Evolutionary conservation across 192 early-diverging fungal species (phyloP).

Genomic region (Endogone sp.): DNA sequence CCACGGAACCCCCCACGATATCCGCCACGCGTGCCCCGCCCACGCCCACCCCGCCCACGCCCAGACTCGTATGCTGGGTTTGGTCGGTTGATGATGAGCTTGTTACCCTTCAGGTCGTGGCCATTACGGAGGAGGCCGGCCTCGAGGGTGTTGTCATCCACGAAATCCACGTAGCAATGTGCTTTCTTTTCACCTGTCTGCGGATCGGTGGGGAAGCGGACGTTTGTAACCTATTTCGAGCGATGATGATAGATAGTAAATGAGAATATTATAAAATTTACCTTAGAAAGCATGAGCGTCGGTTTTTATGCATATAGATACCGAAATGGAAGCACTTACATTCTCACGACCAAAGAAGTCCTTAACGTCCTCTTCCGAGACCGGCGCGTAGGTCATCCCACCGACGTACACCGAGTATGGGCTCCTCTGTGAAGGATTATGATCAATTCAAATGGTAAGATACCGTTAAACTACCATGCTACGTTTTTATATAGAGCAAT

Average conservation of each 20-base stretch:
- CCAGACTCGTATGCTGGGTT: constrained; percentile 12
- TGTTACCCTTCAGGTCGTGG: constrained; percentile 19
- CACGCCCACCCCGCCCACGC: constrained; percentile 13
- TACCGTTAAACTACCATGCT: too few species aligned
- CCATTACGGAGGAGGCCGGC: constrained; percentile 24
- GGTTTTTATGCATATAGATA: too few species aligned
- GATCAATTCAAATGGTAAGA: too few species aligned
- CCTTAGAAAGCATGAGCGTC: constrained; percentile 2
- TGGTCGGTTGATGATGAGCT: constrained; percentile 28
- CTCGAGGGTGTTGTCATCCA: constrained; percentile 18
- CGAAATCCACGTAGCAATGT: constrained; percentile 36
- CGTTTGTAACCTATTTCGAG: constrained; percentile 21
- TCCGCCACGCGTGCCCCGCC: constrained; percentile 7
- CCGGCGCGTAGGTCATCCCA: constrained; percentile 17
- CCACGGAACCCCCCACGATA: neutral
- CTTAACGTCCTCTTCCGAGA: constrained; percentile 31
- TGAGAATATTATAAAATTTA: neutral
- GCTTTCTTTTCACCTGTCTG: constrained; percentile 23
- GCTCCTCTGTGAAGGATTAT: constrained; percentile 11
- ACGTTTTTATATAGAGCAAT: neutral
- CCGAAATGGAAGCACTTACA: too few species aligned
- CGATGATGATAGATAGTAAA: too few species aligned
- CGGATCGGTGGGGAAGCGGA: constrained; percentile 26
- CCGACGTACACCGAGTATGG: constrained; percentile 28
- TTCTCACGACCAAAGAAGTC: constrained; percentile 29